Evolutionary conservation across 1,139 yeast species (phyloP), one percentile per base, ranked within the genome.

Genomic region (Kluyveromyces marxianus): DNA sequence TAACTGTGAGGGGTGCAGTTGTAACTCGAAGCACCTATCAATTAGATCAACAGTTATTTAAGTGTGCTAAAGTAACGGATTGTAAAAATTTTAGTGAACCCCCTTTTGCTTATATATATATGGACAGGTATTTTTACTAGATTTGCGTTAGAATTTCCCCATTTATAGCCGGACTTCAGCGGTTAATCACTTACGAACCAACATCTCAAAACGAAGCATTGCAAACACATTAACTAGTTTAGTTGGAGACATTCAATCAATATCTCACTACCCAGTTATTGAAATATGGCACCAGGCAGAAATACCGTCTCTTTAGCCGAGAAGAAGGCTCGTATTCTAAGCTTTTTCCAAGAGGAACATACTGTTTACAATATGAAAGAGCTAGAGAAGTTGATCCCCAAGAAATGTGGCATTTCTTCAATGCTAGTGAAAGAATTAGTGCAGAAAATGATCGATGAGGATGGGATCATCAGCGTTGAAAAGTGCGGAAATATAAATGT

Each of bases 401-500:
- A 74, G 56, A 63, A 54, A 38, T 59, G 61, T 46, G 78, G 78
- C 0, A 52, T 59, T 2, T 68, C 74, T 14, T 57, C 76, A 0
- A 75, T 75, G 76, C 72, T 72, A 46, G 72, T 76, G 42, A 77
- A 77, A 51, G 79, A 72, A 8, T 52, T 76, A 4, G 58, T 77
- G 7, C 72, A 71, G 43, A 56, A 59, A 10, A 64, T 77, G 48
- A 60, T 75, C 4, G 79, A 76, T 51, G 73, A 69, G 41, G 77
- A 73, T 37, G 68, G 68, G 0, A 55, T 75, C 35, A 67, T 78
- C 5, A 70, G 69, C 39, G 68, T 69, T 37, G 79, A 75, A 50
- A 77, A 76, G 59, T 75, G 81, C 55, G 83, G 83, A 0, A 65
- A 68, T 8, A 69, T 76, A 3, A 76, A 75, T 48, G 65, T 76